phyloP scores from a whole-genome alignment of 371 early-diverging fungal species.

The Circinella umbellata region DNA sequence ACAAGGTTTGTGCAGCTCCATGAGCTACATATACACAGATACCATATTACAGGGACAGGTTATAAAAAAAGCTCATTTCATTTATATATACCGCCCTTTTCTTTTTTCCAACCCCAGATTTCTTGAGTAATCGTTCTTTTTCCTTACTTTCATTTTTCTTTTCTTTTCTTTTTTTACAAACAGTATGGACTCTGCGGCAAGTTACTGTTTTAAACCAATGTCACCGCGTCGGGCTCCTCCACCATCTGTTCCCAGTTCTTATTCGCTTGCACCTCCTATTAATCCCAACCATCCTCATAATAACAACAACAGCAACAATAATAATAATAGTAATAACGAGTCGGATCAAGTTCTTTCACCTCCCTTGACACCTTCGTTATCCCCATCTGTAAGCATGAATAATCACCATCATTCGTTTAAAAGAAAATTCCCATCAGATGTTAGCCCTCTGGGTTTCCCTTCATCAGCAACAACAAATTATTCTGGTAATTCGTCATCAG shows the following conservation, averaged over 20 bases:
- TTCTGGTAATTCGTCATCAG: conserved; percentile 14
- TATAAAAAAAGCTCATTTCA: conserved; percentile 3
- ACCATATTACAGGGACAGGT: neutral
- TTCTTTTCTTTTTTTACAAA: conserved; percentile 10
- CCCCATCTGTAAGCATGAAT: conserved; percentile 31
- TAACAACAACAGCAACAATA: conserved; percentile 7
- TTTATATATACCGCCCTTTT: conserved; percentile 20
- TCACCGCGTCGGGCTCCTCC: conserved; percentile 14
- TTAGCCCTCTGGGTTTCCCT: conserved; percentile 15
- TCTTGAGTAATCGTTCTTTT: conserved; percentile 8
- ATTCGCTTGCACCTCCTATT: conserved; percentile 14
- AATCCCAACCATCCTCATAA: conserved; percentile 12
- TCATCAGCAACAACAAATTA: conserved; percentile 3
- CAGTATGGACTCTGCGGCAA: conserved; percentile 1
- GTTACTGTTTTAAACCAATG: conserved; percentile 15
- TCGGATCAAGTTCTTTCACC: conserved; percentile 47
- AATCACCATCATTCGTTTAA: conserved; percentile 37
- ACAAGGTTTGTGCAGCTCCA: conserved; percentile 25
- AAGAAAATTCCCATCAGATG: conserved; percentile 35
- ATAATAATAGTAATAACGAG: conserved; percentile 20
- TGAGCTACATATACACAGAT: conserved; percentile 2
- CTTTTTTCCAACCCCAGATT: conserved; percentile 3
- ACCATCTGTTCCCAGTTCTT: conserved; percentile 4
- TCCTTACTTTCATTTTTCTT: conserved; percentile 15
- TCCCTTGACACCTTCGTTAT: conserved; percentile 46